phyloP scores from a whole-genome alignment of 2,329 filamentous ascomycete genomes.

The Ophiostoma montium region DNA sequence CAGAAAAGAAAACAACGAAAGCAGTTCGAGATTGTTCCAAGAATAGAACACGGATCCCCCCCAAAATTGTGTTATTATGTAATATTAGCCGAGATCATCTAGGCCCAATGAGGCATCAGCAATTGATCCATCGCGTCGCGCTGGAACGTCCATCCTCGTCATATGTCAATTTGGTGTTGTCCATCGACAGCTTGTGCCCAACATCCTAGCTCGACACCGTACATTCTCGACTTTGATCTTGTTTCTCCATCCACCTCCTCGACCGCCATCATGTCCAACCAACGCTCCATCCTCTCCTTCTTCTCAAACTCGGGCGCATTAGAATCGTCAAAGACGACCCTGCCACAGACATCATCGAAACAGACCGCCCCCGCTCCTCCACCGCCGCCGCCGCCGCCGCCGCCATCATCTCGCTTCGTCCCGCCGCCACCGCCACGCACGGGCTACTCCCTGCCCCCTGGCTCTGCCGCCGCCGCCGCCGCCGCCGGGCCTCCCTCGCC shows the following conservation, averaged over 20 bases:
- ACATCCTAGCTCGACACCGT: no score
- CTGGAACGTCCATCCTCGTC: no score
- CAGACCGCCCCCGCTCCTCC: slow-evolving; percentile 18
- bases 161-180: no score
- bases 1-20: no score
- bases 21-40: no score
- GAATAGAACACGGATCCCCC: no score
- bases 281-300: slow-evolving; percentile 48
- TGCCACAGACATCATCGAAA: not conserved
- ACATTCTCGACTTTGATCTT: no score
- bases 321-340: not conserved
- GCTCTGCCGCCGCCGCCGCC: not conserved
- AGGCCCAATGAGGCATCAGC: no score
- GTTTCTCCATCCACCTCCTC: not conserved
- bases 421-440: slow-evolving; percentile 9
- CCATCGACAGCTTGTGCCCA: no score
- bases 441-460: not conserved
- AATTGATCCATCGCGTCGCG: no score
- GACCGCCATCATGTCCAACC: slow-evolving; percentile 11
- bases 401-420: slow-evolving; percentile 12
- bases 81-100: no score
- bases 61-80: no score
- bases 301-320: slow-evolving; percentile 22
- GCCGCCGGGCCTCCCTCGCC: not conserved
- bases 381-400: slow-evolving; percentile 17